phyloP scores from a whole-genome alignment of 192 early-diverging fungal species.

The Phlyctochytrium bullatum region DNA sequence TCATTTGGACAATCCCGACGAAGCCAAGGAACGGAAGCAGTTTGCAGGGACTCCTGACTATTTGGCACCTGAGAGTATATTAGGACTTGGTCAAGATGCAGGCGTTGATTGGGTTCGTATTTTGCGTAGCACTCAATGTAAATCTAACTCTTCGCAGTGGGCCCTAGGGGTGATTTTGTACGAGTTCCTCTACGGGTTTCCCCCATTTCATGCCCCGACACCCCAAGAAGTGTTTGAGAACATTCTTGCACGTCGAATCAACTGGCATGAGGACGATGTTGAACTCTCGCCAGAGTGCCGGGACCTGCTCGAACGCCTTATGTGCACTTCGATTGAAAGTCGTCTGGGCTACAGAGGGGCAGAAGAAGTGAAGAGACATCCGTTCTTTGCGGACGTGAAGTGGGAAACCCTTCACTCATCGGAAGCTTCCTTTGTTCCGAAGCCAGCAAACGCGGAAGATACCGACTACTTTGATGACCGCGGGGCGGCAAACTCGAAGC shows the following conservation, averaged over 20 bases:
- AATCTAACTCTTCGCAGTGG: constrained; percentile 58
- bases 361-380: constrained; percentile 72
- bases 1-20: constrained; percentile 43
- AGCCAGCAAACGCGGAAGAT: constrained; percentile 71
- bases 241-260: constrained; percentile 70
- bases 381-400: constrained; percentile 69
- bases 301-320: constrained; percentile 75
- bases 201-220: constrained; percentile 77
- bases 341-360: constrained; percentile 69
- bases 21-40: constrained; percentile 45
- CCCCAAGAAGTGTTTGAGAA: constrained; percentile 82
- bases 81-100: constrained; percentile 77
- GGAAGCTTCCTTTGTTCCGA: constrained; percentile 81
- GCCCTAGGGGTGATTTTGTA: constrained; percentile 85
- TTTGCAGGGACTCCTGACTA: constrained; percentile 90
- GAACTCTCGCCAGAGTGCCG: constrained; percentile 69
- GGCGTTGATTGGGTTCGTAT: constrained; percentile 81
- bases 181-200: constrained; percentile 79
- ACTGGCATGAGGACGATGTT: constrained; percentile 72
- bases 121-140: constrained; percentile 11
- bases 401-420: constrained; percentile 65
- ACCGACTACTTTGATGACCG: constrained; percentile 93
- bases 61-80: constrained; percentile 80
- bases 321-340: constrained; percentile 60
- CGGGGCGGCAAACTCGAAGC: constrained; percentile 51